Percentiles rank a stretch among this genome's conserved stretches.
These are phyloP conservation scores for Entomophthora muscae DNA, from an alignment of 371 early-diverging fungal species.

Conservation along the genomic window DNA sequence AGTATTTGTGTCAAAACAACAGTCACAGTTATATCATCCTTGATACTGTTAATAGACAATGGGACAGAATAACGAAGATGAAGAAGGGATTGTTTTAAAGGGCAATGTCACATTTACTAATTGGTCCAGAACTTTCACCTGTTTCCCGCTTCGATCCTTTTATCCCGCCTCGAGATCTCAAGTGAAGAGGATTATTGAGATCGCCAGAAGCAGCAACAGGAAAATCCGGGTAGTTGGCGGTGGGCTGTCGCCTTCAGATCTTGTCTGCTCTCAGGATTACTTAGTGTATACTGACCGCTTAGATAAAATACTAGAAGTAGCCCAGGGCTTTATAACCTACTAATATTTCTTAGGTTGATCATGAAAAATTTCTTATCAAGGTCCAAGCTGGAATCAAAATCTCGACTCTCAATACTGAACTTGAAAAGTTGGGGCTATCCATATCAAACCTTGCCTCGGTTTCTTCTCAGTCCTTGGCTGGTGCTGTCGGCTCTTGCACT, in stretches of 20 bases:
- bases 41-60: no score
- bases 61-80: no score
- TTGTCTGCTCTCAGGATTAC: constrained; percentile 47
- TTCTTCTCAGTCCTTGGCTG: constrained; percentile 61
- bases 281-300: constrained; percentile 53
- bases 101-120: constrained; percentile 25
- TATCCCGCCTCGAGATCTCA: constrained; percentile 41
- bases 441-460: constrained; percentile 64
- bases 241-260: constrained; percentile 69
- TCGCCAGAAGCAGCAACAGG: constrained; percentile 23
- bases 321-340: constrained; percentile 8
- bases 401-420: constrained; percentile 31
- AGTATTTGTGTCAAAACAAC: no score
- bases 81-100: no score
- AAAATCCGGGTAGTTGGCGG: constrained; percentile 48
- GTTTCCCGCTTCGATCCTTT: constrained; percentile 36
- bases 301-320: constrained; percentile 25
- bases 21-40: no score
- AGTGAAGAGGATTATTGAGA: constrained; percentile 29
- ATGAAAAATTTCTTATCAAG: constrained; percentile 23
- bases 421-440: constrained; percentile 40
- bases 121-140: constrained; percentile 57
- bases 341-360: constrained; percentile 20
- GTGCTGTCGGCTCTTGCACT: constrained; percentile 58
- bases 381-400: constrained; percentile 59